Evolutionary conservation across 2,329 filamentous ascomycete genomes (phyloP).

Genomic region (Clonostachys rhizophaga): DNA sequence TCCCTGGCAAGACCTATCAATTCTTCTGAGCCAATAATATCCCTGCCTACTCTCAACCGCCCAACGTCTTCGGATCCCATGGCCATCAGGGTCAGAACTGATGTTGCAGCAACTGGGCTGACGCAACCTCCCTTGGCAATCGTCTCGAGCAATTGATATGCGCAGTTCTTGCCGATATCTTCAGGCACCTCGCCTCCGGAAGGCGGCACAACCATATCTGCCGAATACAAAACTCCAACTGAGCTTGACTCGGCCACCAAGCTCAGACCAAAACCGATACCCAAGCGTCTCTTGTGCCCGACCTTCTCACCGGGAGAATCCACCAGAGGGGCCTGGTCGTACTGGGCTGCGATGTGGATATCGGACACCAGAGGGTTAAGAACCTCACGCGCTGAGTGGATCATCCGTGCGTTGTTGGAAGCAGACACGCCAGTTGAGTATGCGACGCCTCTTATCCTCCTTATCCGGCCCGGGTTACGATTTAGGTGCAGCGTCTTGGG

Average conservation of each 20-base stretch:
- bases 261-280: conserved; percentile 87
- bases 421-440: conserved; percentile 90
- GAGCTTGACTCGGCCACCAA: conserved; percentile 90
- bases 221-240: conserved; percentile 76
- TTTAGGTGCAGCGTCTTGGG: conserved; percentile 90
- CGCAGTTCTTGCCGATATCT: conserved; percentile 83
- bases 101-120: conserved; percentile 64
- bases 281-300: conserved; percentile 59
- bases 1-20: conserved; percentile 79
- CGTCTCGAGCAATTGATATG: conserved; percentile 81
- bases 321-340: conserved; percentile 61
- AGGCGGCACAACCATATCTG: conserved; percentile 72
- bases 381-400: conserved; percentile 80
- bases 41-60: conserved; percentile 73
- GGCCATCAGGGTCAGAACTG: conserved; percentile 84
- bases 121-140: conserved; percentile 82
- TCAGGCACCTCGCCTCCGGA: conserved; percentile 81
- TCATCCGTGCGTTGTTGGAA: conserved; percentile 93
- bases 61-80: conserved; percentile 98
- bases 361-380: conserved; percentile 83
- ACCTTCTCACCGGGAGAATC: conserved; percentile 43
- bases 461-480: conserved; percentile 77
- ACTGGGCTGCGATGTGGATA: conserved; percentile 82
- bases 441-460: conserved; percentile 85
- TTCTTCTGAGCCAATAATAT: conserved; percentile 77